Base-by-base conservation (phyloP, 495 filamentous ascomycete species). In the Tricharina praecox region DNA sequence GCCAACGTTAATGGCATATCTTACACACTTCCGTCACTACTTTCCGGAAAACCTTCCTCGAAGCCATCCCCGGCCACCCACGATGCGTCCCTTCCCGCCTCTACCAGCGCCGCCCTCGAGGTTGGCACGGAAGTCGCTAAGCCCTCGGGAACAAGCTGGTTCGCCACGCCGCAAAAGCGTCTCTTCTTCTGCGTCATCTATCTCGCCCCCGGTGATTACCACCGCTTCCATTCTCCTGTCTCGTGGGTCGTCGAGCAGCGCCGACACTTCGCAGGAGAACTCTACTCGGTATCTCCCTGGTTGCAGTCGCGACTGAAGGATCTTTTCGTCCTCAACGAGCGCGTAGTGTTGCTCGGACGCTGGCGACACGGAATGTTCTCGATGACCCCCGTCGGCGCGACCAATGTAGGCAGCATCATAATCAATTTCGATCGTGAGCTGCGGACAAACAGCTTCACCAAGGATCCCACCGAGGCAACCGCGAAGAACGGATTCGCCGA, bases 341-440 rank as follows among this genome's bases (percentile, higher is more conserved):
- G 90, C 21, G 88, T 99, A 13, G 92, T 90, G 2, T 70, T 99
- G 2, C 69, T 99, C 0, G 90, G 90, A 13, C 75, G 86, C 24
- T 99, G 90, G 90, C 79, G 86, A 5, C 90, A 83, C 76, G 90
- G 90, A 10, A 95, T 99, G 73, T 96, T 96, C 68, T 82, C 79
- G 56, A 93, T 84, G 66, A 90, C 81, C 0, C 87, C 92, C 15
- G 88, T 99, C 24, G 90, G 90, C 50, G 90, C 90, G 10, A 99
- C 90, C n/a, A 99, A 99, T 59, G 90, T 99, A 38, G 90, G 90
- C 42, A 88, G 82, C 33, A 96, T 99, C 65, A 81, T 82, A 63
- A 77, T 99, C 66, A 93, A 99, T 66, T 99, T 99, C 61, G 90
- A 99, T 63, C 70, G 77, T 48, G 92, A 99, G 62, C 67, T 99